These are phyloP conservation scores for Tolypocladium nubicola DNA, from an alignment of 2,329 filamentous ascomycete genomes.

Conservation along the genomic window DNA sequence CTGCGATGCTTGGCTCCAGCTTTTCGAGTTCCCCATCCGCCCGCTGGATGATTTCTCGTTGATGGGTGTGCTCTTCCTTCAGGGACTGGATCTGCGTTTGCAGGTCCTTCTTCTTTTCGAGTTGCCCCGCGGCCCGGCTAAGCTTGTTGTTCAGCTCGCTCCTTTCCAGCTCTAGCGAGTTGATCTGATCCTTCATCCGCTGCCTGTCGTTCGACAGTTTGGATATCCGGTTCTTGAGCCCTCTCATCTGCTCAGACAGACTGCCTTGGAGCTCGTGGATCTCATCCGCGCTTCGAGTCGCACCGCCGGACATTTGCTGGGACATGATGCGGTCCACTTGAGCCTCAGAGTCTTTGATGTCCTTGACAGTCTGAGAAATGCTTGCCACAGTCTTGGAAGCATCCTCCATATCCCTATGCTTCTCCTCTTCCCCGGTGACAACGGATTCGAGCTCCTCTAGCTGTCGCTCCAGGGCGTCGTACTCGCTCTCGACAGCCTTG, in stretches of 20 bases:
- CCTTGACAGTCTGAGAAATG: constrained; percentile 61
- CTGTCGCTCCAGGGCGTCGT: constrained; percentile 45
- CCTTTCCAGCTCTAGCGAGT: constrained; percentile 62
- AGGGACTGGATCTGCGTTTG: constrained; percentile 62
- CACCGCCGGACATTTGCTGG: constrained; percentile 60
- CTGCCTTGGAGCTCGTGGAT: constrained; percentile 67
- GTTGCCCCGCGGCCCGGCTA: constrained; percentile 56
- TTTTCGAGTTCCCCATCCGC: constrained; percentile 63
- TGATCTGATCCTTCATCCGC: constrained; percentile 56
- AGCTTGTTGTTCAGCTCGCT: constrained; percentile 67
- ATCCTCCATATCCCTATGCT: constrained; percentile 63
- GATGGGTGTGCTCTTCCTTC: constrained; percentile 55
- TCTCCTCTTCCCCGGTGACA: constrained; percentile 53
- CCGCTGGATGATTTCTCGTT: constrained; percentile 58
- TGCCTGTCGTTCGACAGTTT: constrained; percentile 64
- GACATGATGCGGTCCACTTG: constrained; percentile 67
- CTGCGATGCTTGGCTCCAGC: constrained; percentile 66
- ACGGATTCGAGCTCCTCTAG: constrained; percentile 58
- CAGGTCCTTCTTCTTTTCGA: constrained; percentile 72
- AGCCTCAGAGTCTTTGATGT: constrained; percentile 59
- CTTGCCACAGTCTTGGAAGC: constrained; percentile 65
- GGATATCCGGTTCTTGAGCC: constrained; percentile 50
- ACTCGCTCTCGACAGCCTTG: constrained; percentile 49
- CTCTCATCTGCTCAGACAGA: constrained; percentile 56
- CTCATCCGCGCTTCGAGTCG: constrained; percentile 65